A percentile compares a stretch with the other conserved stretches of the same genome.
Conservation (phyloP, 306 rosid genomes). For the Rosa rugosa region DNA sequence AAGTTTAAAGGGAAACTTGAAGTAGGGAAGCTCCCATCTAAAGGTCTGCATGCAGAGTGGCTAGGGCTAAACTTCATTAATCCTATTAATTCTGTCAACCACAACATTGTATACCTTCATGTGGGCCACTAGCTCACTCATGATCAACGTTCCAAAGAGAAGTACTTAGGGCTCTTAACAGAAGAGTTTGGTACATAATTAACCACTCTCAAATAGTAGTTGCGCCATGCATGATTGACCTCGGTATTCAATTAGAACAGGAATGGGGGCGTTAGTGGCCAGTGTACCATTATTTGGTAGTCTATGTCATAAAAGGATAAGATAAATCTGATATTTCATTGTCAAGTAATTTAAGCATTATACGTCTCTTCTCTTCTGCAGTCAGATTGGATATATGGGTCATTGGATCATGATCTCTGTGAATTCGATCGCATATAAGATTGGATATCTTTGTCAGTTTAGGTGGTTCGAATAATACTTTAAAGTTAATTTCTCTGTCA, state of each 20-base stretch:
- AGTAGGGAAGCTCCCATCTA: background rate
- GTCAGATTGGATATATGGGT: background rate
- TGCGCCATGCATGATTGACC: background rate
- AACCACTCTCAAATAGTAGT: background rate
- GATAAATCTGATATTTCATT: slow-evolving; percentile 10
- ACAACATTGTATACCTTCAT: background rate
- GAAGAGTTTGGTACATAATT: background rate
- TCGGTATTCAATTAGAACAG: background rate
- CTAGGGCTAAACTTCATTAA: background rate
- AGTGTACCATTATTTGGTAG: background rate
- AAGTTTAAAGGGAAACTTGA: background rate
- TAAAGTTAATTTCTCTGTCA: background rate
- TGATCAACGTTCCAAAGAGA: background rate
- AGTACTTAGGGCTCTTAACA: background rate
- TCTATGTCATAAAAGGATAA: slow-evolving; percentile 7
- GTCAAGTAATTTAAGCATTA: background rate
- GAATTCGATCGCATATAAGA: background rate
- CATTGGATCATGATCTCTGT: background rate
- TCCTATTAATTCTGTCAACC: background rate
- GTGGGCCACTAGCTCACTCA: background rate
- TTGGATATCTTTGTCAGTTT: background rate
- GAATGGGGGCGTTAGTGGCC: background rate
- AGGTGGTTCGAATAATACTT: background rate
- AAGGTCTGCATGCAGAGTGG: background rate
- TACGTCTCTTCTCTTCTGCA: background rate